phyloP scores from a whole-genome alignment of 2,329 filamentous ascomycete species.

The Keithomyces neogunnii region DNA sequence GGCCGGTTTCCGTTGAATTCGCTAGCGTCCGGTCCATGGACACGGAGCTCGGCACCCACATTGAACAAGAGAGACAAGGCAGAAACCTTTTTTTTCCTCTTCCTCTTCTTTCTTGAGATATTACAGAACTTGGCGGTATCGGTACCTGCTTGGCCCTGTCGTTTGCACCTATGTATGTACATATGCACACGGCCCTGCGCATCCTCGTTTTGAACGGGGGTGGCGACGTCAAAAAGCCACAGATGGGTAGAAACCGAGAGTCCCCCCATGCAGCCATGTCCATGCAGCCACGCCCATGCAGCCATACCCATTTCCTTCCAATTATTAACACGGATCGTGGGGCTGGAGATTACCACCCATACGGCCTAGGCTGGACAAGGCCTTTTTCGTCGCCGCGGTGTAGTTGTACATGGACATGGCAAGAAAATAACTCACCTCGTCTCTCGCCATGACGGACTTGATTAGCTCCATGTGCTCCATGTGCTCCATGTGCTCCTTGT shows the following conservation, averaged over 20 bases:
- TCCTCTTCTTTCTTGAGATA: no score
- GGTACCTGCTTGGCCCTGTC: no score
- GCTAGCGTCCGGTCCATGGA: neutral
- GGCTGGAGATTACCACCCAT: constrained; percentile 1
- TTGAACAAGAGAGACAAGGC: neutral
- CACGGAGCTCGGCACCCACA: neutral
- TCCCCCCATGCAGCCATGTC: neutral
- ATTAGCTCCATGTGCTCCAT: neutral
- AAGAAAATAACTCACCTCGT: constrained; percentile 4
- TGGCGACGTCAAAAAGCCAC: neutral
- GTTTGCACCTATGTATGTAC: no score
- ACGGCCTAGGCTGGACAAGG: neutral
- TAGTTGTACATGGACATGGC: neutral
- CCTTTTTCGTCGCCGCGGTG: neutral
- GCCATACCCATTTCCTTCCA: neutral
- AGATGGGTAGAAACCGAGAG: neutral
- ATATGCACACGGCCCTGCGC: no score
- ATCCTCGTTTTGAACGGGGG: neutral
- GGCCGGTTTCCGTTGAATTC: neutral
- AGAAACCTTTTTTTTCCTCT: neutral
- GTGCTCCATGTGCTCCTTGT: no score
- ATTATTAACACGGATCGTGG: constrained; percentile 3
- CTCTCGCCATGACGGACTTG: neutral
- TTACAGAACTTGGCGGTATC: no score
- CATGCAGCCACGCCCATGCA: neutral